Percentiles rank a stretch among this genome's conserved stretches.
phyloP scores from a whole-genome alignment of 1,284 basidiomycete species.

The Coniferiporia sulphurascens region DNA sequence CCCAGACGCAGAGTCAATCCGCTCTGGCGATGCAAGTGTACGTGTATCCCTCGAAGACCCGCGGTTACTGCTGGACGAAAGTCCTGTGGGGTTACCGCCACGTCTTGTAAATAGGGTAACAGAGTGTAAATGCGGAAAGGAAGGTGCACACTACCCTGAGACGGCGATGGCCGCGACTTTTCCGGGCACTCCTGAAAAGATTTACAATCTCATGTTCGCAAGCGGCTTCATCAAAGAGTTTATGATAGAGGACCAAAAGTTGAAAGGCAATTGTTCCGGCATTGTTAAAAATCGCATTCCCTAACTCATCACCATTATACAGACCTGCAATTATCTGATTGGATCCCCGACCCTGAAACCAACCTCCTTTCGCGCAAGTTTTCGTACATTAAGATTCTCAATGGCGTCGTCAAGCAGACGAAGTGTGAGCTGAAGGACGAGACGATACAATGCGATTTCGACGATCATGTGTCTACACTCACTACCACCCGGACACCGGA shows the following conservation, averaged over 20 bases:
- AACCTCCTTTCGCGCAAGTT: constrained; percentile 79
- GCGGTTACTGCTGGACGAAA: constrained; percentile 21
- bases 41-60: constrained; percentile 19
- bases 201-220: constrained; percentile 95
- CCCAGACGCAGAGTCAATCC: constrained; percentile 59
- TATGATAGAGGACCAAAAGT: constrained; percentile 82
- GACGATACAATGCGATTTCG: constrained; percentile 76
- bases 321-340: constrained; percentile 93
- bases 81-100: constrained; percentile 11
- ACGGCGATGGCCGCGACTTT: constrained; percentile 74
- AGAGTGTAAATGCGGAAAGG: constrained; percentile 69
- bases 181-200: constrained; percentile 89
- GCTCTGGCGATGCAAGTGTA: constrained; percentile 26
- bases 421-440: constrained; percentile 93
- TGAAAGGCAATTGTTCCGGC: constrained; percentile 60
- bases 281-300: constrained; percentile 3
- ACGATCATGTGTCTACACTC: constrained; percentile 77
- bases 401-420: constrained; percentile 84
- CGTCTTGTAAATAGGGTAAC: constrained; percentile 48
- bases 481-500: constrained; percentile 94
- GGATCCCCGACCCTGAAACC: constrained; percentile 63
- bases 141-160: constrained; percentile 71
- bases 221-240: constrained; percentile 96
- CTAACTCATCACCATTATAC: constrained; percentile 1
- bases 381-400: constrained; percentile 94